Conservation (phyloP, 2,329 filamentous ascomycete genomes). For the Colletotrichum destructivum region DNA sequence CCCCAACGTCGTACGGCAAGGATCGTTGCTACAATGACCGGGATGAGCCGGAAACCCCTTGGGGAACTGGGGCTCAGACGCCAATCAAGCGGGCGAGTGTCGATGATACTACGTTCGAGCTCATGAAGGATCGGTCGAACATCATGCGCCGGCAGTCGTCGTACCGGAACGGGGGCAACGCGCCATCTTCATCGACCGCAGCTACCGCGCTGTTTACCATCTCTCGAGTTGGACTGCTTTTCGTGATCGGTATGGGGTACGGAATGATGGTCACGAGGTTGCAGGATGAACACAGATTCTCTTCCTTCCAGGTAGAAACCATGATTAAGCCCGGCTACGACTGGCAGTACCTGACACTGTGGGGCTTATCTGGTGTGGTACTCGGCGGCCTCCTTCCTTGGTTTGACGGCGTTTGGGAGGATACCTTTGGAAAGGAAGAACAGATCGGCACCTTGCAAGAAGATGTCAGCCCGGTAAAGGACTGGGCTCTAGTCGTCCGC, state of each 20-base stretch:
- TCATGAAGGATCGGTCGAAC: conserved; percentile 59
- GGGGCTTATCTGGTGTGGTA: conserved; percentile 84
- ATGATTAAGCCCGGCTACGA: conserved; percentile 60
- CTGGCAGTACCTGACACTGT: conserved; percentile 82
- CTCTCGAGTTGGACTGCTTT: conserved; percentile 76
- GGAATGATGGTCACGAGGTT: conserved; percentile 86
- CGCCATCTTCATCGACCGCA: conserved; percentile 48
- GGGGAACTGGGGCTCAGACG: conserved; percentile 83
- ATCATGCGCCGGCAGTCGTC: conserved; percentile 54
- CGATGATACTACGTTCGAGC: conserved; percentile 61
- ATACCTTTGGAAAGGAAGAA: conserved; percentile 59
- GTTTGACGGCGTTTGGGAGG: conserved; percentile 84
- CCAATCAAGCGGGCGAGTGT: conserved; percentile 65
- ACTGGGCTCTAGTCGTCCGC: conserved; percentile 79
- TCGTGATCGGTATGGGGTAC: conserved; percentile 85
- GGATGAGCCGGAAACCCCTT: conserved; percentile 78
- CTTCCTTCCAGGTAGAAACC: conserved; percentile 70
- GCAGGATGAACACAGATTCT: conserved; percentile 77
- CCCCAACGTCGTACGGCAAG: conserved; percentile 71
- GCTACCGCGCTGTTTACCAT: conserved; percentile 64
- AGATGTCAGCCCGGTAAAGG: conserved; percentile 64
- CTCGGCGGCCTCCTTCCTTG: conserved; percentile 87
- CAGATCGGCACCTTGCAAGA: conserved; percentile 47
- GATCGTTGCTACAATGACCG: conserved; percentile 57
- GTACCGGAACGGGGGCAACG: conserved; percentile 49